Evolutionary conservation across 345 rosid genomes (phyloP), one percentile per base, ranked within the genome.

Genomic region (Syzygium oleosum): DNA sequence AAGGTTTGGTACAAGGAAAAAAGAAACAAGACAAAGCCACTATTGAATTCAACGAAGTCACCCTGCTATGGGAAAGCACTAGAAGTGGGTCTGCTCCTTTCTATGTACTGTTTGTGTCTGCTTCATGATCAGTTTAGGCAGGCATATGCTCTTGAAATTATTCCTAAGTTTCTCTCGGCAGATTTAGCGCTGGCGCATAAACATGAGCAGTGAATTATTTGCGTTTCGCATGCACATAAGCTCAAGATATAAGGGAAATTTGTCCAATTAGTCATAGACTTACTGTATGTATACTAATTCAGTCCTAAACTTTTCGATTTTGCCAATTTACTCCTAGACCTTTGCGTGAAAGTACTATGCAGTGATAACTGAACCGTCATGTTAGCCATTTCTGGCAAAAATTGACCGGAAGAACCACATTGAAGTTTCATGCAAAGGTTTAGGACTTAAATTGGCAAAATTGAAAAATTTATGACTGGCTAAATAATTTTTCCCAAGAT

Each of bases 321-420:
- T 59, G 29, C 1, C 0, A 12, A 58, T 25, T 58, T 0, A 1
- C 2, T 59, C 7, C 16, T 59, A 27, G 12, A 27, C 17, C n/a
- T 58, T n/a, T 0, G 29, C 12, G 3, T 13, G 3, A 41, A n/a
- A 61, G 5, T n/a, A 0, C 2, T 61, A 61, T 61, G 17, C 0
- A 61, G 0, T 61, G 12, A 61, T n/a, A 8, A 61, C 12, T 3
- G 3, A 8, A 27, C 0, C 0, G 9, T 61, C 8, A 1, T 2
- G 0, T 61, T 9, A 15, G 0, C 1, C 31, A 12, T n/a, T 59
- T n/a, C 1, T 0, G 0, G 2, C 73, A 61, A 6, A 27, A n/a
- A 12, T n/a, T 61, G 29, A 0, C 15, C 13, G 2, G 0, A 27
- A n/a, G 0, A 7, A 0, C 0, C 1, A 61, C 3, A 27, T 13